Base-by-base conservation (phyloP, 257 asterid species). In the Ligustrum vulgare region DNA sequence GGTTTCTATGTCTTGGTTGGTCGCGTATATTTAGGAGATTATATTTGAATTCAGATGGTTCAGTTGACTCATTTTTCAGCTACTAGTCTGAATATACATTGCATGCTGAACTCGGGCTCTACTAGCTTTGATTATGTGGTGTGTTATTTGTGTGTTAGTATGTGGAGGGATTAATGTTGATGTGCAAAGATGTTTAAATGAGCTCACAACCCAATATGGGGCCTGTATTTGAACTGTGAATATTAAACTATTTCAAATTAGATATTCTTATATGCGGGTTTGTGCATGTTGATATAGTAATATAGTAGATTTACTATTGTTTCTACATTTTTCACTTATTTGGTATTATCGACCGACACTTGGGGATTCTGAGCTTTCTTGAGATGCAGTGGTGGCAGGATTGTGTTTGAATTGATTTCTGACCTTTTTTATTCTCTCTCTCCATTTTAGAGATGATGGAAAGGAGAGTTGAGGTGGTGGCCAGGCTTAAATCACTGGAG, bases 381-480 rank as follows among this genome's bases (percentile, higher is more conserved):
- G 15, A 8, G 70, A 35, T 22, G 51, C 51, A 34, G 18, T 18
- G 36, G 45, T 37, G 15, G 58, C 18, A 13, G 51, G 63, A 33
- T 23, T 56, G 22, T 13, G 18, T 63, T 73, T 20, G 31, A 43
- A 45, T 49, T 70, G 1, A 11, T 15, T 56, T 54, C 47, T 76
- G 18, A 16, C n/a, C 74, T 47, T 13, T 62, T 23, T 77, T 75
- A 73, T 2, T 33, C 35, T 3, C 35, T 3, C 35, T 3, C 35
- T 3, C 35, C 6, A 47, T 66, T 28, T 31, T 71, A 95, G 99
- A 91, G 65, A 95, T 95, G 99, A 85, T 95, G 85, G 97, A 93
- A 45, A 89, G 98, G 80, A 89, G 98, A 83, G 93, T 81, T 4
- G 98, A 91, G 84, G 98, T 92, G 74, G 98, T 94, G 75, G 97